Base-by-base conservation (phyloP, 2,329 filamentous ascomycete genomes). In the Penicillium sp. region DNA sequence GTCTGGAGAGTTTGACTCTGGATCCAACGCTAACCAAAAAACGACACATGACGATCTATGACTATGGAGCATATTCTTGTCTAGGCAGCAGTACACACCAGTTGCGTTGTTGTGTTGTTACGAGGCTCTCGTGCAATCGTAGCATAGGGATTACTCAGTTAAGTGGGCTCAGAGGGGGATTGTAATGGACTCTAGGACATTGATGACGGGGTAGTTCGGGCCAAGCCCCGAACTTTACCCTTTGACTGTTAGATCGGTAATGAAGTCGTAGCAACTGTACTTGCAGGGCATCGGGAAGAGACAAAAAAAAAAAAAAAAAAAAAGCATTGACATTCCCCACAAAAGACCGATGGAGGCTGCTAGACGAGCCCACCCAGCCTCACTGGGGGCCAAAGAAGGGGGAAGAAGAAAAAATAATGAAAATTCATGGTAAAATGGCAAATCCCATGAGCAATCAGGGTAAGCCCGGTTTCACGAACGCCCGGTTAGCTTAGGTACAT, bases 261-360 rank as follows among this genome's bases (percentile, higher is more conserved):
- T 26, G 45, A 21, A 26, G 29, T 27, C 16, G 50, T 14, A 22
- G 27, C 46, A 46, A 47, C 48, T 45, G 41, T 35, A 48, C 39
- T 45, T 56, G 53, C 49, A 56, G 53, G 14, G 24, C 48, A 35
- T 51, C 47, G 47, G 33, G 24, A 29, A 19, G 41, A 41, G 37
- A 43, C 9, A n/a, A n/a, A n/a, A n/a, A n/a, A n/a, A n/a, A n/a
- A n/a, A n/a, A n/a, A 9, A 35, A 48, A 44, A 37, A 47, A 43
- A 19, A 55, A 55, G 31, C 33, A 41, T 27, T 27, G 48, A 50
- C 26, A 55, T 44, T 45, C 37, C 37, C 45, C 41, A 41, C 19
- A 19, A 44, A 44, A 43, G 11, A 55, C 26, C 29, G 5, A 48
- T 41, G 39, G 39, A 41, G 39, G n/a, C 10, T 41, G 16, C 19